Conservation (phyloP, 495 filamentous ascomycete species). For the Neurospora discreta region DNA sequence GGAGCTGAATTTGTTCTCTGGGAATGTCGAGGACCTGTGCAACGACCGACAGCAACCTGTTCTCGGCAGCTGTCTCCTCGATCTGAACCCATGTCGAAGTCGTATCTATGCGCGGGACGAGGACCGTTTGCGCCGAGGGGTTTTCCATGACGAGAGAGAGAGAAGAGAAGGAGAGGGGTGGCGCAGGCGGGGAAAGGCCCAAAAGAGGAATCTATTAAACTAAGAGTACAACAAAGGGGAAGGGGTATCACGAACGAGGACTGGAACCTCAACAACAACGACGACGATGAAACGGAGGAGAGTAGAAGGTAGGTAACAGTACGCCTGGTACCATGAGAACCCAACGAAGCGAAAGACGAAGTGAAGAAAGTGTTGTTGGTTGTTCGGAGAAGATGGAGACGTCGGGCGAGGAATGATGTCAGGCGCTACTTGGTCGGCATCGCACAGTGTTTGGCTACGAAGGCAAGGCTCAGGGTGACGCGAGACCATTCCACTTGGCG, state of each 20-base stretch:
- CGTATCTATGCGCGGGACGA: constrained; percentile 12
- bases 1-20: constrained; percentile 10
- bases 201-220: not conserved
- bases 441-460: not conserved
- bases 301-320: not conserved
- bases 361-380: not conserved
- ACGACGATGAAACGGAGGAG: not conserved
- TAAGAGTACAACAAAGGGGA: not conserved
- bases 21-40: constrained; percentile 23
- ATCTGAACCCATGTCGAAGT: constrained; percentile 19
- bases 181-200: not conserved
- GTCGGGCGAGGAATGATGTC: not conserved
- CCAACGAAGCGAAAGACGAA: not conserved
- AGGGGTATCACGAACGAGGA: not conserved
- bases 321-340: not conserved
- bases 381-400: not conserved
- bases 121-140: constrained; percentile 4
- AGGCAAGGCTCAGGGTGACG: not conserved
- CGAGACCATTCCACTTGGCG: not conserved
- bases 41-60: constrained; percentile 19
- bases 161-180: not conserved
- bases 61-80: constrained; percentile 21
- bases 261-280: not conserved
- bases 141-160: constrained; percentile 8
- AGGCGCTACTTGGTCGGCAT: not conserved